A percentile compares a stretch with the other conserved stretches of the same genome.
phyloP scores from a whole-genome alignment of 768 basidiomycete species.

The Punctularia strigosozonata region DNA sequence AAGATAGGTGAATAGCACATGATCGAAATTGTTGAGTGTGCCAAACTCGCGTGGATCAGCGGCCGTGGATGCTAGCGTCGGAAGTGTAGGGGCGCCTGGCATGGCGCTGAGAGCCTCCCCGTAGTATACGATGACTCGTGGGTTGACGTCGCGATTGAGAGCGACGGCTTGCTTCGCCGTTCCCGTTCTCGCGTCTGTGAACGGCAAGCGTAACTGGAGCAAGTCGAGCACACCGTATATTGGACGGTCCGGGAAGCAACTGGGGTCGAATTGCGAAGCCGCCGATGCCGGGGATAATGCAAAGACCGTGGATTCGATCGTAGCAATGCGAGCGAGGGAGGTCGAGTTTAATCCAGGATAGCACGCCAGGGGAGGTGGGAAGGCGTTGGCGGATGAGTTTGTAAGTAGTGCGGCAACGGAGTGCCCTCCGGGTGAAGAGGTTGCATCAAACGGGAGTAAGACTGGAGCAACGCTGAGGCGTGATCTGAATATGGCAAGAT shows the following conservation, averaged over 20 bases:
- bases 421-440: slow-evolving; percentile 15
- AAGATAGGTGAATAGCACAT: slow-evolving; percentile 48
- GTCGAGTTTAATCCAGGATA: slow-evolving; percentile 36
- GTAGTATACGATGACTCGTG: slow-evolving; percentile 40
- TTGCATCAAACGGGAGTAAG: slow-evolving; percentile 48
- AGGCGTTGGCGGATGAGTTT: slow-evolving; percentile 27
- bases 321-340: slow-evolving; percentile 29
- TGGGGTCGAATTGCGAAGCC: slow-evolving; percentile 28
- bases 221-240: slow-evolving; percentile 54
- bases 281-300: slow-evolving; percentile 25
- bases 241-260: slow-evolving; percentile 45
- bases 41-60: slow-evolving; percentile 42
- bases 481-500: slow-evolving; percentile 35
- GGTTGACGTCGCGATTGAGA: slow-evolving; percentile 28
- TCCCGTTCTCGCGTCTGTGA: slow-evolving; percentile 29
- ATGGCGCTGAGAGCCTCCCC: slow-evolving; percentile 39
- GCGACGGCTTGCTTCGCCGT: slow-evolving; percentile 38
- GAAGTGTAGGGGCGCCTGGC: slow-evolving; percentile 21
- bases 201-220: slow-evolving; percentile 46
- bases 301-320: slow-evolving; percentile 41
- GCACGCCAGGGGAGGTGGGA: slow-evolving; percentile 51
- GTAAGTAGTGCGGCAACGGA: slow-evolving; percentile 29
- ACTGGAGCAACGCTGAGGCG: slow-evolving; percentile 34
- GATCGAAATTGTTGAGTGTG: slow-evolving; percentile 38
- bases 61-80: slow-evolving; percentile 18